Evolutionary conservation across 2,329 filamentous ascomycete species (phyloP).

Genomic region (Diaporthe ilicicola): DNA sequence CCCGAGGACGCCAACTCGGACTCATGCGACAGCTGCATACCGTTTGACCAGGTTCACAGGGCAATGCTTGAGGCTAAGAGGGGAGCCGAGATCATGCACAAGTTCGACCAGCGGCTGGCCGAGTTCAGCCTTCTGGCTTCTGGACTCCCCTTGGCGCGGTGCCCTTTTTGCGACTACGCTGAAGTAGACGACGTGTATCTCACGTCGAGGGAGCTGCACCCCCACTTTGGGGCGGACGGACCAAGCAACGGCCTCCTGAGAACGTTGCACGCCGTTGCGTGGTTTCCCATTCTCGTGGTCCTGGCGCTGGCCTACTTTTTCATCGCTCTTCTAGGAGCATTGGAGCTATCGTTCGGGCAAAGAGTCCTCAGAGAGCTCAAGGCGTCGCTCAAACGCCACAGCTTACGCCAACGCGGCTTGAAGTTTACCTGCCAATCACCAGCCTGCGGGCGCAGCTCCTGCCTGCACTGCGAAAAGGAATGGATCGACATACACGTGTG

Average conservation of each 20-base stretch:
- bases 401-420: slow-evolving; percentile 75
- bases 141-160: slow-evolving; percentile 78
- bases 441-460: slow-evolving; percentile 75
- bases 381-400: slow-evolving; percentile 71
- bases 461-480: slow-evolving; percentile 80
- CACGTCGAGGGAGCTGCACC: slow-evolving; percentile 60
- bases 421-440: slow-evolving; percentile 81
- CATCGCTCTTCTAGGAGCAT: slow-evolving; percentile 53
- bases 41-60: slow-evolving; percentile 72
- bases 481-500: slow-evolving; percentile 93
- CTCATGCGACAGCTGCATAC: slow-evolving; percentile 79
- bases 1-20: slow-evolving; percentile 52
- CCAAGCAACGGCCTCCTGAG: slow-evolving; percentile 56
- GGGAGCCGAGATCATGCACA: slow-evolving; percentile 75
- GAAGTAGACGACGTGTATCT: slow-evolving; percentile 84
- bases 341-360: slow-evolving; percentile 51
- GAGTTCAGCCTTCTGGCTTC: slow-evolving; percentile 79
- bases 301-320: slow-evolving; percentile 58
- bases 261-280: slow-evolving; percentile 59
- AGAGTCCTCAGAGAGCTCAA: slow-evolving; percentile 58
- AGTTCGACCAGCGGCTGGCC: slow-evolving; percentile 81
- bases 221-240: slow-evolving; percentile 64
- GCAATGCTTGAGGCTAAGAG: slow-evolving; percentile 76
- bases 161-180: slow-evolving; percentile 91
- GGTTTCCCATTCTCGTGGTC: slow-evolving; percentile 65